phyloP scores from a whole-genome alignment of 352 stramenopile species.

The Phytophthora ohioensis region DNA sequence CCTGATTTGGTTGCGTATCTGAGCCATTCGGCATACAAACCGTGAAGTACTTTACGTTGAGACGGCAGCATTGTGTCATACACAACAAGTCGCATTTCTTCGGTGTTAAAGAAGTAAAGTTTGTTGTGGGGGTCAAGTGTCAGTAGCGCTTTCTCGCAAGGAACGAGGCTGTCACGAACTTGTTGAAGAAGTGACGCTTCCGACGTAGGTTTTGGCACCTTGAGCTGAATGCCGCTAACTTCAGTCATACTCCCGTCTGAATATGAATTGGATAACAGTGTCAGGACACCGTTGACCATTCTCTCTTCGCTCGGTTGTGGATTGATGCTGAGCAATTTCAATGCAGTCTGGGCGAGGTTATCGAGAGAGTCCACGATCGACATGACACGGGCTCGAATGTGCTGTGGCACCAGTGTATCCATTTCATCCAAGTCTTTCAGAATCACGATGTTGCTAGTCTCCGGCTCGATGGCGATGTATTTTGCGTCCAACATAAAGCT shows the following conservation, averaged over 20 bases:
- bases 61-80: conserved; percentile 63
- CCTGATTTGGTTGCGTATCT: conserved; percentile 26
- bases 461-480: conserved; percentile 65
- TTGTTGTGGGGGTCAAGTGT: conserved; percentile 52
- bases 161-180: conserved; percentile 64
- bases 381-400: conserved; percentile 79
- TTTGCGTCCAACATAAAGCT: conserved; percentile 73
- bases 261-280: conserved; percentile 47
- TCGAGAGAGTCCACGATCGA: conserved; percentile 67
- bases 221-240: conserved; percentile 42
- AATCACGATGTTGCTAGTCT: conserved; percentile 63
- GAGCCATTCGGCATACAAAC: conserved; percentile 72
- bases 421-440: conserved; percentile 78
- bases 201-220: conserved; percentile 48
- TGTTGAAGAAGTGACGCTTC: conserved; percentile 56
- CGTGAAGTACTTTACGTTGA: conserved; percentile 70
- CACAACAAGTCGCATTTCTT: conserved; percentile 71
- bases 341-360: conserved; percentile 60
- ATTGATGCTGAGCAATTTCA: conserved; percentile 77
- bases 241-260: conserved; percentile 47
- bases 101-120: conserved; percentile 68
- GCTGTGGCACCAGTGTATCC: conserved; percentile 76
- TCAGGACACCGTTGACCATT: conserved; percentile 66
- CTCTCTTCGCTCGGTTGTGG: conserved; percentile 68
- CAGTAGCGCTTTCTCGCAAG: conserved; percentile 68